Conservation (phyloP, 768 basidiomycete genomes). For the Epithele typhae region DNA sequence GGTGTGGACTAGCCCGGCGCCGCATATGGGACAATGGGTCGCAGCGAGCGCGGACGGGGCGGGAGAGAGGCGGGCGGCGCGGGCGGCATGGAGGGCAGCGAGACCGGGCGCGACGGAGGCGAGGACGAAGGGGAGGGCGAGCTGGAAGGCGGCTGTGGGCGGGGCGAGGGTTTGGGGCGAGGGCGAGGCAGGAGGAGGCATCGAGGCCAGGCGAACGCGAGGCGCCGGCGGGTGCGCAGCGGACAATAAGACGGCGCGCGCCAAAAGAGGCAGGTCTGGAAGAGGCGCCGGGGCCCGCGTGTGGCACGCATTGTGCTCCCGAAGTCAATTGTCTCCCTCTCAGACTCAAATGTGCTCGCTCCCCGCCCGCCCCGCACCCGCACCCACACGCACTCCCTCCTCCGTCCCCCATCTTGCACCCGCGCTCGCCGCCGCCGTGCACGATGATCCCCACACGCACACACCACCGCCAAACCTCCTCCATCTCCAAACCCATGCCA, state of each 20-base stretch:
- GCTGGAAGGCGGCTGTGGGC: slow-evolving; percentile 26
- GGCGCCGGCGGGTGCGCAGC: no score
- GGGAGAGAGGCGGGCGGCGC: slow-evolving; percentile 29
- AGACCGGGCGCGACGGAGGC: slow-evolving; percentile 50
- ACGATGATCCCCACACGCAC: slow-evolving; percentile 5
- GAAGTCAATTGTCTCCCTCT: not conserved
- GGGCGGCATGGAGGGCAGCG: slow-evolving; percentile 56
- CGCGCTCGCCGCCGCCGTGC: slow-evolving; percentile 10
- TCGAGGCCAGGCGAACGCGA: no score
- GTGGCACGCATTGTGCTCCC: slow-evolving; percentile 13
- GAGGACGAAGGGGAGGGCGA: slow-evolving; percentile 44
- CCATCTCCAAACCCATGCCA: slow-evolving; percentile 13
- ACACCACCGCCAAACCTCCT: slow-evolving; percentile 9
- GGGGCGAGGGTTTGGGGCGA: not conserved
- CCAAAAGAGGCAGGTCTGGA: not conserved
- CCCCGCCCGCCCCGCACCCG: not conserved
- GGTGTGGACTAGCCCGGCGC: slow-evolving; percentile 39
- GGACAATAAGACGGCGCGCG: no score
- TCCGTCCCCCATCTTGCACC: slow-evolving; percentile 1
- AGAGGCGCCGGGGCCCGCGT: slow-evolving; percentile 11
- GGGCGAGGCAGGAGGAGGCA: no score
- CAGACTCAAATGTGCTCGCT: slow-evolving; percentile 9
- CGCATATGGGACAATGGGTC: slow-evolving; percentile 51
- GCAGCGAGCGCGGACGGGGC: slow-evolving; percentile 16
- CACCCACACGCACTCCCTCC: not conserved